Evolutionary conservation across 768 basidiomycete species (phyloP).

Genomic region (Gymnopilus junonius): DNA sequence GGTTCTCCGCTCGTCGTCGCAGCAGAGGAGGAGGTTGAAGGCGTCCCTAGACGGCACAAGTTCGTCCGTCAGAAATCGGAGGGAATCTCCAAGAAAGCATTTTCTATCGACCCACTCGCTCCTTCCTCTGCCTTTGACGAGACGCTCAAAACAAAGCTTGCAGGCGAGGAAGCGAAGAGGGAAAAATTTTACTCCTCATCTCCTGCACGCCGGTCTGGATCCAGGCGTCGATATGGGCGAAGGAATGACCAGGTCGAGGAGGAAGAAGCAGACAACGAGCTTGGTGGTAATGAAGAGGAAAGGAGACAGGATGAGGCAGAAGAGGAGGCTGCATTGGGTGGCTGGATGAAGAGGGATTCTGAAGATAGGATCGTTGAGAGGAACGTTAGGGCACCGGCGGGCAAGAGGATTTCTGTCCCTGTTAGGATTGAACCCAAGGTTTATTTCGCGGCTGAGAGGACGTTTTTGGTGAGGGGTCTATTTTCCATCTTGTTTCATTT

Average conservation of each 20-base stretch:
- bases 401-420: constrained; percentile 91
- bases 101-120: constrained; percentile 88
- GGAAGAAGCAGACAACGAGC: constrained; percentile 19
- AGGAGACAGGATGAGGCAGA: constrained; percentile 44
- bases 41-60: constrained; percentile 35
- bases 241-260: not conserved
- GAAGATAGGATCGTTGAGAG: constrained; percentile 65
- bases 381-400: constrained; percentile 78
- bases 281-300: constrained; percentile 29
- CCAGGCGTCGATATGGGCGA: not conserved
- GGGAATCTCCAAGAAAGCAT: constrained; percentile 27
- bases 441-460: constrained; percentile 95
- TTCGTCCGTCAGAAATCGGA: constrained; percentile 30
- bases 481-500: constrained; percentile 18
- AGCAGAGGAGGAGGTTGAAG: constrained; percentile 24
- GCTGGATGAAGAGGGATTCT: constrained; percentile 27
- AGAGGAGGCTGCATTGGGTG: constrained; percentile 39
- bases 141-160: constrained; percentile 72
- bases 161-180: constrained; percentile 36
- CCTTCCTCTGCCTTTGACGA: constrained; percentile 85
- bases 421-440: constrained; percentile 99
- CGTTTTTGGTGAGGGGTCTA: constrained; percentile 74
- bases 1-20: not conserved
- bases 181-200: constrained; percentile 21
- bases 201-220: not conserved